These are phyloP conservation scores for Russula sp. DNA, from an alignment of 768 basidiomycete species.

Conservation along the genomic window DNA sequence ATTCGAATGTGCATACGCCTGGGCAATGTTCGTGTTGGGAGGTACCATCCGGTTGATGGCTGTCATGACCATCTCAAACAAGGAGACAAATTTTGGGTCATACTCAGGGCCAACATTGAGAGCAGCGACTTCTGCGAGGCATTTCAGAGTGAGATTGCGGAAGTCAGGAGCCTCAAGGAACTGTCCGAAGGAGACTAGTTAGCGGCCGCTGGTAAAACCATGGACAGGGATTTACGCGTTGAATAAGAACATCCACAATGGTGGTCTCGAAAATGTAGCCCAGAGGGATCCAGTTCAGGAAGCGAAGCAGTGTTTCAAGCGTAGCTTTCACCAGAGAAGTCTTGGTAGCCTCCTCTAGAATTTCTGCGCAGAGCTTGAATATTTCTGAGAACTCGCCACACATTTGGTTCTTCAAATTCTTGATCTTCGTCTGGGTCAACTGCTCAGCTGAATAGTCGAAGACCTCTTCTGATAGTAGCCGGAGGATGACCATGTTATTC, in stretches of 20 bases:
- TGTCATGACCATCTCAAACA: constrained; percentile 98
- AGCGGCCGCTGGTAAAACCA: constrained; percentile 7
- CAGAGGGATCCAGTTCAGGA: constrained; percentile 98
- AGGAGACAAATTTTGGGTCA: constrained; percentile 93
- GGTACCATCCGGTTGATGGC: constrained; percentile 96
- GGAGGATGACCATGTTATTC: constrained; percentile 99
- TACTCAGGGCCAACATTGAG: constrained; percentile 95
- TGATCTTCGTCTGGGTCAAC: constrained; percentile 97
- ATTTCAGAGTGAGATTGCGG: constrained; percentile 94
- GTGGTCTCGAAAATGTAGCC: constrained; percentile 99
- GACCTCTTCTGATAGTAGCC: constrained; percentile 95
- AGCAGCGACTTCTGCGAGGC: constrained; percentile 92
- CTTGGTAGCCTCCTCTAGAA: constrained; percentile 95
- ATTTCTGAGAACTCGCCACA: constrained; percentile 95
- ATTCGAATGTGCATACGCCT: constrained; percentile 81
- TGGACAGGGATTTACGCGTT: constrained; percentile 57
- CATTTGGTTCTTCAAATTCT: constrained; percentile 97
- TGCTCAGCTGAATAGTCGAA: constrained; percentile 99
- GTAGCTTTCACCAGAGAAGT: constrained; percentile 90
- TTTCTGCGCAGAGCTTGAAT: constrained; percentile 95
- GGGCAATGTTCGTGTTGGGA: constrained; percentile 88
- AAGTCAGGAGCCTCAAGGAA: constrained; percentile 97
- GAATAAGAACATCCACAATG: constrained; percentile 88
- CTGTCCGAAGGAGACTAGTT: constrained; percentile 35
- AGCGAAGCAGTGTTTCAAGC: constrained; percentile 87